phyloP scores from a whole-genome alignment of 495 filamentous ascomycete species.

The Aspergillus conjunctus region DNA sequence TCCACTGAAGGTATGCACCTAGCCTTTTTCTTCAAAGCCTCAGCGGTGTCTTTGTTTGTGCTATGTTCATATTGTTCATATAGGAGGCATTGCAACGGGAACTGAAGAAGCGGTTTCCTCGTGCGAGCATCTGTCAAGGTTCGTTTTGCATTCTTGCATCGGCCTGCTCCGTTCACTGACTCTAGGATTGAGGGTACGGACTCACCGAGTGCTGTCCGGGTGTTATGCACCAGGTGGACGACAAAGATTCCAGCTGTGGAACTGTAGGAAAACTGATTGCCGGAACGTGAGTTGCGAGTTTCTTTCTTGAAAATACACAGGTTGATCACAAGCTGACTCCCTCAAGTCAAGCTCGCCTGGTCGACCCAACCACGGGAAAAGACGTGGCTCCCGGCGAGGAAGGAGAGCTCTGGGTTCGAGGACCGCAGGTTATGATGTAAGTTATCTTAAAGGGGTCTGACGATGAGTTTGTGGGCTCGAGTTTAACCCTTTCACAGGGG shows the following conservation, averaged over 20 bases:
- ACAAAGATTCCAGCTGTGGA: slow-evolving; percentile 3
- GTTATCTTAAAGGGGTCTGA: background rate
- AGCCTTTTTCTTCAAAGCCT: background rate
- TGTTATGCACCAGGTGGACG: slow-evolving; percentile 11
- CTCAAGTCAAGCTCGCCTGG: slow-evolving; percentile 7
- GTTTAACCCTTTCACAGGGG: background rate
- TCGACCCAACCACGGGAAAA: slow-evolving; percentile 8
- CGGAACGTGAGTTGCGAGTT: slow-evolving; percentile 1
- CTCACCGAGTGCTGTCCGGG: slow-evolving; percentile 6
- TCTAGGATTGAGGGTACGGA: slow-evolving; percentile 2
- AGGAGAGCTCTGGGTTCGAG: slow-evolving; percentile 12
- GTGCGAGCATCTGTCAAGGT: slow-evolving; percentile 9
- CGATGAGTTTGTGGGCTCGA: too few species aligned
- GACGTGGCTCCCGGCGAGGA: slow-evolving; percentile 6
- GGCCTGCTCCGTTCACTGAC: background rate
- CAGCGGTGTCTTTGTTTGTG: background rate
- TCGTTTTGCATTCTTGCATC: background rate
- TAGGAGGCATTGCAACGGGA: slow-evolving; percentile 6
- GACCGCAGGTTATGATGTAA: slow-evolving; percentile 13
- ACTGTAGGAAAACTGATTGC: slow-evolving; percentile 11
- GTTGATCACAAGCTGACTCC: background rate
- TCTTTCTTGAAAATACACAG: background rate
- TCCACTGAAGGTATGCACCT: slow-evolving; percentile 4
- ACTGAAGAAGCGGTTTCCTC: slow-evolving; percentile 8
- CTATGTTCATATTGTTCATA: background rate